Percentiles rank a stretch among this genome's conserved stretches.
Conservation (phyloP, 1,139 yeast genomes). For the Hansenula lynferdii region DNA sequence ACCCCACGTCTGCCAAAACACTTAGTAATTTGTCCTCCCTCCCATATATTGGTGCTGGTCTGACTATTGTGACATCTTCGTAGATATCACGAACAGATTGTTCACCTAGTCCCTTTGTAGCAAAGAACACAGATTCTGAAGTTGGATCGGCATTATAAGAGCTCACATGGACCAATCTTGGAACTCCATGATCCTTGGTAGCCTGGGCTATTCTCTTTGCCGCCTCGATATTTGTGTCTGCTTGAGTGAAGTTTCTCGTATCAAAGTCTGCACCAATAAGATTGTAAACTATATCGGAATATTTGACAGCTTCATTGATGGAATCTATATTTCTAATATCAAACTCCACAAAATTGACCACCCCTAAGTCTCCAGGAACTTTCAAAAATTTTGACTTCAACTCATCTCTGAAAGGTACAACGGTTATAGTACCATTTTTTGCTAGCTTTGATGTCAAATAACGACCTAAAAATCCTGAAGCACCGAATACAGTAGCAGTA, state of each 20-base stretch:
- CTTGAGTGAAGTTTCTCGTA: conserved; percentile 79
- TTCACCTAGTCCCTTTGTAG: conserved; percentile 82
- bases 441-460: conserved; percentile 70
- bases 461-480: conserved; percentile 75
- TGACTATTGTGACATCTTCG: conserved; percentile 79
- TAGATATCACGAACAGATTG: conserved; percentile 58
- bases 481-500: conserved; percentile 88
- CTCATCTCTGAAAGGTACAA: conserved; percentile 79
- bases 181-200: conserved; percentile 65
- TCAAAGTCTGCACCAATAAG: conserved; percentile 73
- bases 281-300: conserved; percentile 80
- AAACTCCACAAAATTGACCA: conserved; percentile 78
- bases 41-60: conserved; percentile 83
- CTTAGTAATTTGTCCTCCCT: conserved; percentile 70
- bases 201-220: conserved; percentile 77
- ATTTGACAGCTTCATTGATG: conserved; percentile 73
- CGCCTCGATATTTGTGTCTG: conserved; percentile 78
- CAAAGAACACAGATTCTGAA: conserved; percentile 65
- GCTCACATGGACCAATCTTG: conserved; percentile 76
- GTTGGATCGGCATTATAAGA: conserved; percentile 71
- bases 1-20: conserved; percentile 46
- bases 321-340: conserved; percentile 76
- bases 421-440: conserved; percentile 73
- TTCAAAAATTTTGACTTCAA: conserved; percentile 75
- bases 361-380: conserved; percentile 85